Evolutionary conservation across 2,329 filamentous ascomycete species (phyloP), one percentile per base, ranked within the genome.

Genomic region (Fonsecaea erecta): DNA sequence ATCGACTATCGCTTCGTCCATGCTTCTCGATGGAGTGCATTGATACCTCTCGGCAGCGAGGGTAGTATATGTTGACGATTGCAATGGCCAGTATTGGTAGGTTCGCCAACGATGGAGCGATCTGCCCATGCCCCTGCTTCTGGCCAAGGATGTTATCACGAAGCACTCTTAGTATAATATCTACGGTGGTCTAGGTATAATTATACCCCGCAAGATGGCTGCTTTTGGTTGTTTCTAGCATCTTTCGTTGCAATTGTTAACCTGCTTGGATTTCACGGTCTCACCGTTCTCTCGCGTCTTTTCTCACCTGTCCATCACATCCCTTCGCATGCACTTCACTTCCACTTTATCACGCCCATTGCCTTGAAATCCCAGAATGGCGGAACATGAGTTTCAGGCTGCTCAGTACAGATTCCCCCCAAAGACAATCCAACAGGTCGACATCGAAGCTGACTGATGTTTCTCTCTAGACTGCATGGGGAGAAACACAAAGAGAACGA

Each of bases 341-440:
- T 12, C 16, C 35, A 37, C 8, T 37, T 37, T n/a, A 37, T 14
- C 35, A 37, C 35, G 16, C 35, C 11, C n/a, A 37, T 9, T 14
- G 16, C 14, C 35, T 12, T 37, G 35, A 37, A 37, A 12, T 37
- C 11, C 11, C 2, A 37, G 11, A 1, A 64, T 64, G 62, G 62
- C 55, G 18, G 58, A 62, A 18, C 58, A 65, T 52, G 63, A 65
- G 28, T 21, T 60, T 18, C 52, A 62, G 48, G 57, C 34, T 21
- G 43, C 63, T 21, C 63, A 62, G 63, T 65, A 54, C 28, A 52
- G 18, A 40, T 32, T 14, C 6, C 24, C 30, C 16, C n/a, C n/a
- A n/a, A n/a, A 32, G 46, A 14, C 24, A 48, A 16, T 14, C 14
- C n/a, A 18, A 11, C 9, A 21, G 9, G 54, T 58, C 54, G 4